Conservation (phyloP, 192 early-diverging fungal species). For the Anaeromyces robustus region DNA sequence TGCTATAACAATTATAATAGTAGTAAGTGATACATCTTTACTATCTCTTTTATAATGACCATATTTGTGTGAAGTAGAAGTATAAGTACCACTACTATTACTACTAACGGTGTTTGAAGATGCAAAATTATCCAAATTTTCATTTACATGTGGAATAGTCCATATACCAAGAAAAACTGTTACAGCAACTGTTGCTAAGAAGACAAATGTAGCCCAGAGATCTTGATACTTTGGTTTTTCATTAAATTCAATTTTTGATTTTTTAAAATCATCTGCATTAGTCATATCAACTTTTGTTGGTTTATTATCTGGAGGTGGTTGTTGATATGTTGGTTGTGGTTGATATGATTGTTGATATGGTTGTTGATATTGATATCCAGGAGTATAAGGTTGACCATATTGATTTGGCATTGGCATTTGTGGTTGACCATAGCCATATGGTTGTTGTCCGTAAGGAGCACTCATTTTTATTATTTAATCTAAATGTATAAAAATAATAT, state of each 20-base stretch:
- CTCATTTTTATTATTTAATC: no score
- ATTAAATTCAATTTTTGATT: constrained; percentile 5
- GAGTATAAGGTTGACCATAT: constrained; percentile 1
- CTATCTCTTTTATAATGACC: no score
- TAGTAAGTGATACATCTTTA: background rate
- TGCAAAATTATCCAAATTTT: no score
- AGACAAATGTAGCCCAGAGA: constrained; percentile 52
- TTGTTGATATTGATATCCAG: no score
- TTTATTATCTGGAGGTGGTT: background rate
- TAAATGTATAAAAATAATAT: no score
- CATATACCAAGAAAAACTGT: constrained; percentile 27
- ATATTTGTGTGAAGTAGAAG: no score
- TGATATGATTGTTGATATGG: no score
- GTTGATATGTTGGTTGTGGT: background rate
- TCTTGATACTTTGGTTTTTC: constrained; percentile 21
- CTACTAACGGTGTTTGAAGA: no score
- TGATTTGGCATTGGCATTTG: constrained; percentile 4
- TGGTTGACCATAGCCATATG: constrained; percentile 1
- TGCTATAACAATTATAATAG: background rate
- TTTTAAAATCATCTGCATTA: constrained; percentile 4
- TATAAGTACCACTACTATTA: no score
- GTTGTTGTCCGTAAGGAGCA: constrained; percentile 2
- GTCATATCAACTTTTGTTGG: background rate
- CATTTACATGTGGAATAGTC: constrained; percentile 1
- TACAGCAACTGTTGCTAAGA: constrained; percentile 33